A percentile compares a stretch with the other conserved stretches of the same genome.
phyloP scores from a whole-genome alignment of 2,329 filamentous ascomycete species.

The Pestalotiopsis sp. region DNA sequence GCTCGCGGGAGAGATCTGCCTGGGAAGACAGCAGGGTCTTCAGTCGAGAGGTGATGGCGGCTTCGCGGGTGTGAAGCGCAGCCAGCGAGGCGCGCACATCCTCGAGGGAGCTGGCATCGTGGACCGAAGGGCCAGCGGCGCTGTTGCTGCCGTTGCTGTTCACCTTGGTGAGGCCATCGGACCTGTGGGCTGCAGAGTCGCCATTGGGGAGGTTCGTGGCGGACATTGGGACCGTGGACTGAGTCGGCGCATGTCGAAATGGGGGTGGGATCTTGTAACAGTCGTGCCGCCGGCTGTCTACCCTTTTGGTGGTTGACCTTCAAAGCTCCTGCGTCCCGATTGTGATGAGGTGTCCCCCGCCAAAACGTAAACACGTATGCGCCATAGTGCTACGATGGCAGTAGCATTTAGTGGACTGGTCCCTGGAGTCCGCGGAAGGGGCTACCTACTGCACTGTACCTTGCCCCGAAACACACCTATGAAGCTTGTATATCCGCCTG shows the following conservation, averaged over 20 bases:
- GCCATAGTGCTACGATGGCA: neutral
- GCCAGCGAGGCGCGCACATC: slow-evolving; percentile 80
- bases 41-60: slow-evolving; percentile 72
- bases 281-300: neutral
- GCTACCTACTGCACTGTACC: neutral
- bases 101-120: slow-evolving; percentile 72
- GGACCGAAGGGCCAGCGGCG: slow-evolving; percentile 46
- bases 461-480: neutral
- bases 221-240: slow-evolving; percentile 35
- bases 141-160: slow-evolving; percentile 19
- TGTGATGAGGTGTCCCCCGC: slow-evolving; percentile 2
- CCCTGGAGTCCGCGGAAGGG: slow-evolving; percentile 5
- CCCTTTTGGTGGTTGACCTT: neutral
- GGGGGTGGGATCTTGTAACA: neutral
- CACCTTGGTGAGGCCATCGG: slow-evolving; percentile 22
- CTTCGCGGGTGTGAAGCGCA: slow-evolving; percentile 75
- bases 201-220: slow-evolving; percentile 35
- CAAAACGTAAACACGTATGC: neutral
- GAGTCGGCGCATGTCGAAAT: slow-evolving; percentile 32
- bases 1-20: slow-evolving; percentile 81
- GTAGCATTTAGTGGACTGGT: slow-evolving; percentile 14
- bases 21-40: slow-evolving; percentile 80
- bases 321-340: neutral
- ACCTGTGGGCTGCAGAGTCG: slow-evolving; percentile 26
- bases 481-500: too few species aligned